A percentile compares a stretch with the other conserved stretches of the same genome.
Evolutionary conservation across 2,329 filamentous ascomycete genomes (phyloP).

Genomic region (Scytalidium lignicola): DNA sequence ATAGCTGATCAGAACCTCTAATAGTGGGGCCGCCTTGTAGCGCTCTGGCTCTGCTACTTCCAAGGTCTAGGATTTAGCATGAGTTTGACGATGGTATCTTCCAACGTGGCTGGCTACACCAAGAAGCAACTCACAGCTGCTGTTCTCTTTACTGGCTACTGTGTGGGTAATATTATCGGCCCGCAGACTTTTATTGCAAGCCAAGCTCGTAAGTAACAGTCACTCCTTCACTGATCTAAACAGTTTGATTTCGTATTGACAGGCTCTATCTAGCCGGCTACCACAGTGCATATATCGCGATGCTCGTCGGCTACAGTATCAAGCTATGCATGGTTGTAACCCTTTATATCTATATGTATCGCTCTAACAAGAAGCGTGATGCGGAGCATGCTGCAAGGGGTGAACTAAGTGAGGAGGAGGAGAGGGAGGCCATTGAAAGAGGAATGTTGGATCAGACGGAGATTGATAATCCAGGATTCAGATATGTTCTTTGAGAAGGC

Average conservation of each 20-base stretch:
- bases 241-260: conserved; percentile 13
- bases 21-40: conserved; percentile 51
- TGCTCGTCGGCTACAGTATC: conserved; percentile 50
- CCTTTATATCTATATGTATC: conserved; percentile 51
- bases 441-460: conserved; percentile 53
- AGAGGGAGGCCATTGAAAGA: conserved; percentile 45
- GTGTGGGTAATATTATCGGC: conserved; percentile 49
- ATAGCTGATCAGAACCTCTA: background rate
- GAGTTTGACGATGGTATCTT: conserved; percentile 46
- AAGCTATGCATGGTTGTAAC: conserved; percentile 45
- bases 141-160: conserved; percentile 47
- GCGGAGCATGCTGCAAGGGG: conserved; percentile 30
- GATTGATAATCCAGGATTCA: conserved; percentile 48
- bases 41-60: conserved; percentile 52
- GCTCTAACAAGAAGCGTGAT: conserved; percentile 49
- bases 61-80: conserved; percentile 49
- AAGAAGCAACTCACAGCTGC: conserved; percentile 50
- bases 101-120: conserved; percentile 48
- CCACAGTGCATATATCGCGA: conserved; percentile 30
- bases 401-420: conserved; percentile 33
- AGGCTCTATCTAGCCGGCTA: conserved; percentile 24
- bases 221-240: background rate
- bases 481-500: conserved; percentile 40
- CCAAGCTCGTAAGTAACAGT: conserved; percentile 20
- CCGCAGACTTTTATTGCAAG: conserved; percentile 24